Evolutionary conservation across 78 protist species (phyloP).

Genomic region (Polysphondylium violaceum): DNA sequence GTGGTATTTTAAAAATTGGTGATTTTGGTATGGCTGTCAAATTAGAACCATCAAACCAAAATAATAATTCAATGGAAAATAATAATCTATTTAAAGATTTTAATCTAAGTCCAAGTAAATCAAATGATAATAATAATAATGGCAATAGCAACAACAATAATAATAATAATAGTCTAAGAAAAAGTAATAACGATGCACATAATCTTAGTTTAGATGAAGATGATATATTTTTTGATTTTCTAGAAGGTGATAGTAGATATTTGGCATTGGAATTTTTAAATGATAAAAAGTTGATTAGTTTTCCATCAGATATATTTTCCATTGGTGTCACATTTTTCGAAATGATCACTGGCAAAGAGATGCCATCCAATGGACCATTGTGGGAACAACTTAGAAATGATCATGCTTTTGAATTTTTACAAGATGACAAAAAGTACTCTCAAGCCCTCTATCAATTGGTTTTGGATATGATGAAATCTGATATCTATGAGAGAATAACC

Average conservation of each 20-base stretch:
- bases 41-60: background rate
- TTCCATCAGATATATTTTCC: constrained; percentile 75
- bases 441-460: background rate
- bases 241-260: constrained; percentile 83
- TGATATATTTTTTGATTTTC: constrained; percentile 67
- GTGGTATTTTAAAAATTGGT: constrained; percentile 83
- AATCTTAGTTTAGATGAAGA: constrained; percentile 78
- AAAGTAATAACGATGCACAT: constrained; percentile 19
- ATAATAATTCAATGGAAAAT: background rate
- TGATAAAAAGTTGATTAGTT: constrained; percentile 44
- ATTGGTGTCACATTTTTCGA: constrained; percentile 83
- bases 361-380: constrained; percentile 85
- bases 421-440: constrained; percentile 43
- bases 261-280: constrained; percentile 81
- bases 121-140: constrained; percentile 5
- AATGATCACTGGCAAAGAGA: constrained; percentile 74
- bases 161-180: background rate
- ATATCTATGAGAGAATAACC: constrained; percentile 15
- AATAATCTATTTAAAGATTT: too few relatives aligned
- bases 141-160: background rate
- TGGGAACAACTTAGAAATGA: constrained; percentile 71
- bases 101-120: too few relatives aligned
- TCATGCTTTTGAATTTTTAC: constrained; percentile 38
- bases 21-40: constrained; percentile 87
- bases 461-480: constrained; percentile 56